Conservation (phyloP, 768 basidiomycete species). For the Lactifluus subvellereus region DNA sequence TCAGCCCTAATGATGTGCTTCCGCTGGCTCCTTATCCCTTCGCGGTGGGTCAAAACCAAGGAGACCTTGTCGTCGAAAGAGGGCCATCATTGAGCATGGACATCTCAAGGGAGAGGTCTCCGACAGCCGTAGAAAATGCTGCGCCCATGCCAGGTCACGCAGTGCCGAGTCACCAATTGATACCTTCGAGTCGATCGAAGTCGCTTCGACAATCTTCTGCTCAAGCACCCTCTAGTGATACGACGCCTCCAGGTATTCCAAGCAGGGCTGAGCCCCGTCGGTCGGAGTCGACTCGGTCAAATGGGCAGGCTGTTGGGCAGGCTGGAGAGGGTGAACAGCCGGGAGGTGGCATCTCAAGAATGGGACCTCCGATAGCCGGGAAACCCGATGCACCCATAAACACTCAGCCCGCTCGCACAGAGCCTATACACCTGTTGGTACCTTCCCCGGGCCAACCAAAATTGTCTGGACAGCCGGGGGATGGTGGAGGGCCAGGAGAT, state of each 20-base stretch:
- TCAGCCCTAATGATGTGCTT: background rate
- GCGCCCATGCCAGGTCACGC: background rate
- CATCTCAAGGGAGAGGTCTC: background rate
- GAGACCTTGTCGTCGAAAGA: background rate
- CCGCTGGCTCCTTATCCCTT: background rate
- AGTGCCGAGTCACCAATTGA: too few relatives aligned
- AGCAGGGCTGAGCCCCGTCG: background rate
- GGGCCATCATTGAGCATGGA: background rate
- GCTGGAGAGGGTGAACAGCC: background rate
- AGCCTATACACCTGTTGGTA: too few relatives aligned
- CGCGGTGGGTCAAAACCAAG: background rate
- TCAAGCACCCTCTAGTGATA: too few relatives aligned
- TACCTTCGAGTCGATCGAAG: too few relatives aligned
- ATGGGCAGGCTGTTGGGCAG: too few relatives aligned
- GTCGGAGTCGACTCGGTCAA: too few relatives aligned
- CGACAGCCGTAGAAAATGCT: too few relatives aligned
- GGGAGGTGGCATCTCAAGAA: background rate
- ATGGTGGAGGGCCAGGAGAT: too few relatives aligned
- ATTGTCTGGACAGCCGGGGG: too few relatives aligned
- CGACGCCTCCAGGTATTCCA: too few relatives aligned
- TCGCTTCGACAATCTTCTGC: background rate
- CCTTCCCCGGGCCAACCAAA: too few relatives aligned
- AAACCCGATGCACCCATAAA: background rate
- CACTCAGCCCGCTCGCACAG: background rate
- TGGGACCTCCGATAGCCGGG: background rate